Evolutionary conservation across 1,284 basidiomycete genomes (phyloP).

Genomic region (Cryptococcus floricola): DNA sequence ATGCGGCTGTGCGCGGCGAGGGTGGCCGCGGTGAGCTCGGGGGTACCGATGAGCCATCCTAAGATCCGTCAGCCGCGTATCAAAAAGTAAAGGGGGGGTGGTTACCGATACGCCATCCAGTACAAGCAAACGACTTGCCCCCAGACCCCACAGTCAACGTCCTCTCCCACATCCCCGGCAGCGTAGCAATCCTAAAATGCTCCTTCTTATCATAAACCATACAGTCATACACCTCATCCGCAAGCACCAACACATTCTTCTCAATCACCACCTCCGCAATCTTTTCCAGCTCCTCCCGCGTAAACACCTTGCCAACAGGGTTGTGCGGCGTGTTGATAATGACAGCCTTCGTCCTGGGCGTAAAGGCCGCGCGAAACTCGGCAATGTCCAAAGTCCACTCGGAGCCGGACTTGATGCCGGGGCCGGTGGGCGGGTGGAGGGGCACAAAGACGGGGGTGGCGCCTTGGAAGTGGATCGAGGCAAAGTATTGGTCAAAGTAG

Average conservation of each 20-base stretch:
- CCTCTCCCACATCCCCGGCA: conserved; percentile 98
- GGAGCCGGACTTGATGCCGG: conserved; percentile 59
- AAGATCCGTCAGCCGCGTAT: neutral
- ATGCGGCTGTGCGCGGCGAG: conserved; percentile 89
- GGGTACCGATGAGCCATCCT: conserved; percentile 82
- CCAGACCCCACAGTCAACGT: conserved; percentile 78
- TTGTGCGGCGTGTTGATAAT: conserved; percentile 96
- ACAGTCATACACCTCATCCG: conserved; percentile 99
- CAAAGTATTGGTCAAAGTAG: conserved; percentile 95
- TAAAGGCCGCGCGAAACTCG: conserved; percentile 77
- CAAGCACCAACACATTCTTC: conserved; percentile 86
- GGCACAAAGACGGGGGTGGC: conserved; percentile 93
- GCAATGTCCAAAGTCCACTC: conserved; percentile 85
- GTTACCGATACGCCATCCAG: conserved; percentile 89
- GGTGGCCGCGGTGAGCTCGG: conserved; percentile 76
- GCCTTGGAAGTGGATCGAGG: conserved; percentile 86
- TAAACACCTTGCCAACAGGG: conserved; percentile 93
- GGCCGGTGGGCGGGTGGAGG: conserved; percentile 69
- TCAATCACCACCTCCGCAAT: conserved; percentile 86
- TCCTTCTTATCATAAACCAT: conserved; percentile 83
- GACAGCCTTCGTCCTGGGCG: conserved; percentile 83
- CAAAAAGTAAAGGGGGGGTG: neutral
- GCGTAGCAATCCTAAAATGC: conserved; percentile 83
- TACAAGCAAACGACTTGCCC: conserved; percentile 92
- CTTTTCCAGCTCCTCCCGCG: conserved; percentile 69